Evolutionary conservation across 495 filamentous ascomycete species (phyloP).

Genomic region (Stereocaulon alpinum): DNA sequence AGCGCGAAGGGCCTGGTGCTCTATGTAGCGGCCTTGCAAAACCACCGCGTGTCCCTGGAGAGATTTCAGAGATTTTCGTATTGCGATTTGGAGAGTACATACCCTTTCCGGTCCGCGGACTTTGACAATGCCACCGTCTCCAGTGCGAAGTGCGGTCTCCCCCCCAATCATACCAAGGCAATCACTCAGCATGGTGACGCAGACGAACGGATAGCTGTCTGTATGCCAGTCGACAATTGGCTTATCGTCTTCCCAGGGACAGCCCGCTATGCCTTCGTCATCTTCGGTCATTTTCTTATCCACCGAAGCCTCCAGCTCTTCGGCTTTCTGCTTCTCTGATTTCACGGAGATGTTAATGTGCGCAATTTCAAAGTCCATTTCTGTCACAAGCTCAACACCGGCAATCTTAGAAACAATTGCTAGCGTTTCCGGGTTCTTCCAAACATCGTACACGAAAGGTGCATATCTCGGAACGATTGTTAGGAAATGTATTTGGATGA

Average conservation of each 20-base stretch:
- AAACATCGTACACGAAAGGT: conserved; percentile 60
- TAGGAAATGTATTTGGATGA: not conserved
- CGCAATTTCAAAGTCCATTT: conserved; percentile 64
- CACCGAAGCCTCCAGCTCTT: conserved; percentile 32
- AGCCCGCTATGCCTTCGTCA: conserved; percentile 41
- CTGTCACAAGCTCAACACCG: conserved; percentile 62
- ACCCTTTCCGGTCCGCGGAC: conserved; percentile 59
- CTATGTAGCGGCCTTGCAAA: conserved; percentile 63
- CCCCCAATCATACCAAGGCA: conserved; percentile 60
- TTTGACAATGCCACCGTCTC: conserved; percentile 52
- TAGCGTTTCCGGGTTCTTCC: conserved; percentile 55
- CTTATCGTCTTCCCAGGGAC: conserved; percentile 49
- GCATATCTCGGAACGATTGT: conserved; percentile 35
- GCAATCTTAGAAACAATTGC: conserved; percentile 57
- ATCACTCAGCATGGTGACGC: conserved; percentile 67
- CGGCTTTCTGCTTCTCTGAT: conserved; percentile 41
- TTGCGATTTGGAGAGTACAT: conserved; percentile 19
- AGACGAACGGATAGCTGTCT: conserved; percentile 69
- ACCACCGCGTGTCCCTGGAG: conserved; percentile 54
- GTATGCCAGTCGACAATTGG: conserved; percentile 64
- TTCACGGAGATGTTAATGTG: conserved; percentile 62
- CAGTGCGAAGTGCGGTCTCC: conserved; percentile 56
- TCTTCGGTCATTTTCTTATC: conserved; percentile 32
- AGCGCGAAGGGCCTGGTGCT: conserved; percentile 56
- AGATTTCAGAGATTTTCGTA: conserved; percentile 7